Conservation (phyloP, 2,329 filamentous ascomycete genomes). For the Clonostachys solani region DNA sequence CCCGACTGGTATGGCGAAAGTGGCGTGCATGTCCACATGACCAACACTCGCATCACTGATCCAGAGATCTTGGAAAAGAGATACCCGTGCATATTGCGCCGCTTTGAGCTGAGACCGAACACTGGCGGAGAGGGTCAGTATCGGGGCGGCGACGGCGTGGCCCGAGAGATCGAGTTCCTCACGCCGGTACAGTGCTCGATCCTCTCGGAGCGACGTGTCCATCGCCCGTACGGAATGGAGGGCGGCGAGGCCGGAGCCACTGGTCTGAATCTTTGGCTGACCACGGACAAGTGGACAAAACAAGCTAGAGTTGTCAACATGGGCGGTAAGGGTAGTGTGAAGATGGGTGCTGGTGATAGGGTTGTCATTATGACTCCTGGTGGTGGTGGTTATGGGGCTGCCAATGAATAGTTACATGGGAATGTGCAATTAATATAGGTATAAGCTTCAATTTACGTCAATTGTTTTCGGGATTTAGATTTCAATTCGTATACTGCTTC, state of each 20-base stretch:
- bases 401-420: too few species aligned
- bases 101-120: constrained; percentile 16
- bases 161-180: constrained; percentile 25
- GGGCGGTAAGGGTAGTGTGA: constrained; percentile 21
- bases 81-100: constrained; percentile 22
- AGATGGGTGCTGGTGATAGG: constrained; percentile 21
- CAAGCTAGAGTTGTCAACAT: constrained; percentile 15
- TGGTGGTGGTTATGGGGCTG: constrained; percentile 19
- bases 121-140: constrained; percentile 21
- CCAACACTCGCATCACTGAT: constrained; percentile 24
- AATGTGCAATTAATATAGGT: too few species aligned
- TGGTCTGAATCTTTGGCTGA: constrained; percentile 19
- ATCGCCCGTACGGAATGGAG: constrained; percentile 24
- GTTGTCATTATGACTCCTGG: constrained; percentile 27
- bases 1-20: constrained; percentile 16
- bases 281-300: constrained; percentile 13
- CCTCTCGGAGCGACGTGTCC: constrained; percentile 25
- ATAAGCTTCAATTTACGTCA: too few species aligned
- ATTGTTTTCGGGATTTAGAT: too few species aligned
- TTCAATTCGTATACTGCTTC: too few species aligned
- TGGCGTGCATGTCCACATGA: constrained; percentile 20
- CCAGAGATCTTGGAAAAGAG: constrained; percentile 25
- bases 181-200: constrained; percentile 23
- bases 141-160: constrained; percentile 24
- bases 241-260: constrained; percentile 17